phyloP scores from a whole-genome alignment of 202 grass and related monocot species.

The Digitaria exilis region DNA sequence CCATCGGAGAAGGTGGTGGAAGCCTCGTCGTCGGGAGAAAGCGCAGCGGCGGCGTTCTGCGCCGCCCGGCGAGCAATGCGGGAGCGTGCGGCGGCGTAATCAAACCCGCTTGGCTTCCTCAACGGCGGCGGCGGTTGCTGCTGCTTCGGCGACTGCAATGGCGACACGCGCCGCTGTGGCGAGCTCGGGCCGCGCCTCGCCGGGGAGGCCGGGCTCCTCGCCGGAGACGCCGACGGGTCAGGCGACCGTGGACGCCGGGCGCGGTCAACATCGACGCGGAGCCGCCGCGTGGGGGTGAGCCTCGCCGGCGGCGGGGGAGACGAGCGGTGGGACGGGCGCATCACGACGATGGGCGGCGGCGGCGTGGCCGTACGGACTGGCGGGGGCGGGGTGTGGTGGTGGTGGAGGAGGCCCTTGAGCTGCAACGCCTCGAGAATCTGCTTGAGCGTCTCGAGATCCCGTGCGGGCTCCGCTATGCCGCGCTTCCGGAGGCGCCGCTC shows the following conservation, averaged over 20 bases:
- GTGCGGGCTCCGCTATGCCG: slow-evolving; percentile 70
- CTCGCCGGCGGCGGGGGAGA: not conserved
- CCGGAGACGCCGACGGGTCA: slow-evolving; percentile 4
- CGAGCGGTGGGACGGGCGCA: slow-evolving; percentile 43
- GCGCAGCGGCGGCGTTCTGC: not conserved
- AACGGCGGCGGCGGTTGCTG: not conserved
- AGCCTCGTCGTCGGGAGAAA: slow-evolving; percentile 52
- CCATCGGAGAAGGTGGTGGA: slow-evolving; percentile 56
- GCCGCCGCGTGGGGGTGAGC: slow-evolving; percentile 19
- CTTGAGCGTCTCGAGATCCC: slow-evolving; percentile 87
- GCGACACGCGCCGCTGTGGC: slow-evolving; percentile 49
- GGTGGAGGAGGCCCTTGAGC: slow-evolving; percentile 86
- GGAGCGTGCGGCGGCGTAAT: slow-evolving; percentile 22
- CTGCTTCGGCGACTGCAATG: slow-evolving; percentile 38
- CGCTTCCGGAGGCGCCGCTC: slow-evolving; percentile 75
- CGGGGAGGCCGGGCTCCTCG: slow-evolving; percentile 45
- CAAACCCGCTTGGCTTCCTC: slow-evolving; percentile 26
- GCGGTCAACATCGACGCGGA: slow-evolving; percentile 45
- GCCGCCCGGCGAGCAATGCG: slow-evolving; percentile 37
- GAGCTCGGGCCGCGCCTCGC: slow-evolving; percentile 46
- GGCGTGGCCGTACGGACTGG: slow-evolving; percentile 16
- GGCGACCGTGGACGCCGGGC: slow-evolving; percentile 45
- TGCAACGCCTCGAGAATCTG: slow-evolving; percentile 88
- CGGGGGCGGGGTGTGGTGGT: not conserved
- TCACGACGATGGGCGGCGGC: slow-evolving; percentile 71